Evolutionary conservation across 495 filamentous ascomycete genomes (phyloP), one percentile per base, ranked within the genome.

Genomic region (Staphylotrichum tortipilum): DNA sequence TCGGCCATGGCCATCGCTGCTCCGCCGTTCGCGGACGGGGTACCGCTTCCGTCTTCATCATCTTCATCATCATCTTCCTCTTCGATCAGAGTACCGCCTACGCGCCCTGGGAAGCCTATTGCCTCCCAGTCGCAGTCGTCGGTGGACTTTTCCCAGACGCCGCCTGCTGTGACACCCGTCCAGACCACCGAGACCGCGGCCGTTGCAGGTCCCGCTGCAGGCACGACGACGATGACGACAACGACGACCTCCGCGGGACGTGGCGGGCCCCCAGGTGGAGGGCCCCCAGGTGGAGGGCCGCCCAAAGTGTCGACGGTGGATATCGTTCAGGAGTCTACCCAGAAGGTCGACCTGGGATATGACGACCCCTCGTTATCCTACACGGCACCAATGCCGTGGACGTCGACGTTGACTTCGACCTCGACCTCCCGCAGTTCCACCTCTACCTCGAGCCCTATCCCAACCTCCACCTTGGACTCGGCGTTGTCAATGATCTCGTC

Each of bases 201-300:
- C n/a, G 26, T 28, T 28, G 26, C 6, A 28, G 30, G 15, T 10
- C 14, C 37, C 8, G 21, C 23, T 10, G 11, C 26, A 6, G 21
- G 10, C 8, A 23, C 18, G 44, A n/a, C 42, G 3, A 3, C 2
- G 22, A 29, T 30, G 30, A 49, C 51, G n/a, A 22, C 44, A 23
- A n/a, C n/a, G n/a, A n/a, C n/a, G n/a, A n/a, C n/a, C n/a, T n/a
- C n/a, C n/a, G n/a, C n/a, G n/a, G n/a, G n/a, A n/a, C n/a, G n/a
- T n/a, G n/a, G n/a, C n/a, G n/a, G n/a, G n/a, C n/a, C n/a, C n/a
- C 51, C 53, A 6, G 41, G 53, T 5, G 34, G 41, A 8, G 35
- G 47, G 10, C 41, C 40, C n/a, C 37, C 47, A 5, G 21, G 17
- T 4, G 36, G 18, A 2, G 26, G 34, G 3, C 30, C 49, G 6